Base-by-base conservation (phyloP, 306 rosid genomes). In the Sophora flavescens region DNA sequence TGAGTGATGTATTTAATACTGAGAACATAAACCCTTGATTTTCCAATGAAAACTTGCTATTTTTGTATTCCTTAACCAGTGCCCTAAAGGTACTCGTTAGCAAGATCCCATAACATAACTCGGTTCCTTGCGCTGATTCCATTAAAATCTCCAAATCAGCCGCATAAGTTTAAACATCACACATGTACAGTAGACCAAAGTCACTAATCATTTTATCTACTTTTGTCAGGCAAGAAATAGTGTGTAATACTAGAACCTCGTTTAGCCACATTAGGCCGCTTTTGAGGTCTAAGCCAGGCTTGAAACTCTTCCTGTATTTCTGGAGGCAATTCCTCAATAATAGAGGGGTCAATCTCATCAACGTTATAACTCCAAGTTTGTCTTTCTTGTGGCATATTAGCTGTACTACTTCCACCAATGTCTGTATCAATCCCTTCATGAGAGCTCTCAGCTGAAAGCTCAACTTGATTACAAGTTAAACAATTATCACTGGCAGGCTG, bases 301-400 rank as follows among this genome's bases (percentile, higher is more conserved):
- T 84, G 84, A 74, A 94, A 9, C 87, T 94, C 97, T 54, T 86
- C 72, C 76, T 86, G 98, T n/a, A 92, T 89, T 80, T 92, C 98
- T 16, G 87, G 90, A 9, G 98, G 98, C 61, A 92, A 84, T 80
- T 94, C 98, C 15, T 86, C 85, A 12, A 94, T 54, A 56, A 94
- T 85, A 28, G 93, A 89, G 69, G 89, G 87, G 57, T 92, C 98
- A 64, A 92, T 92, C 74, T 92, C 98, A 44, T 90, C 93, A 35
- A 80, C 13, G 30, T 88, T 89, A 81, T 90, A 94, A 68, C 84
- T 74, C 96, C 98, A 94, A 59, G 75, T 68, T 86, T 85, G 84
- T 57, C 86, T 81, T 69, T 84, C 71, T 68, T 78, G 87, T 53
- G 69, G 86, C 7, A 17, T 59, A 58, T 61, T 77, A 72, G 78